Conservation (phyloP, 495 filamentous ascomycete genomes). For the Letharia lupina region DNA sequence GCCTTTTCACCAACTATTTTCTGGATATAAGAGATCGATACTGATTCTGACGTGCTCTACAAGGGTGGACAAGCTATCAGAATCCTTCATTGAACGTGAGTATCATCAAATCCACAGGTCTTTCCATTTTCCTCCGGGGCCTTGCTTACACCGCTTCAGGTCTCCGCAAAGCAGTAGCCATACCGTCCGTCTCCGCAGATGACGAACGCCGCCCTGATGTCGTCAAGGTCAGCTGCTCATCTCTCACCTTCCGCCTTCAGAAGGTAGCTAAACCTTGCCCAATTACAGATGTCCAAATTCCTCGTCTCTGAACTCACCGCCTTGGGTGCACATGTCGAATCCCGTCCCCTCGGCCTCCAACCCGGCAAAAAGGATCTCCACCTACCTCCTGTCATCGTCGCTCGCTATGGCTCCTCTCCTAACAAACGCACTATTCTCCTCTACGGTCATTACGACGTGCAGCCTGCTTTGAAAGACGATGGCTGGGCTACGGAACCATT, state of each 20-base stretch:
- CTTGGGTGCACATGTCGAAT: constrained; percentile 79
- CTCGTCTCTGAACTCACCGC: constrained; percentile 71
- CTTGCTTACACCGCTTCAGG: constrained; percentile 32
- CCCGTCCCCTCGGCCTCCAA: constrained; percentile 78
- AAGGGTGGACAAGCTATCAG: constrained; percentile 71
- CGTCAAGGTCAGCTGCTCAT: constrained; percentile 46
- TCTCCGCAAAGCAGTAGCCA: constrained; percentile 84
- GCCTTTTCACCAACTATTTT: background rate
- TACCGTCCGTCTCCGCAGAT: constrained; percentile 89
- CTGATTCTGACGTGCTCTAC: background rate
- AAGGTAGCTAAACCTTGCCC: constrained; percentile 2
- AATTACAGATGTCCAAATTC: constrained; percentile 75
- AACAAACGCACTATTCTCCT: constrained; percentile 91
- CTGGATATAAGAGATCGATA: background rate
- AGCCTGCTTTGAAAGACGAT: constrained; percentile 86
- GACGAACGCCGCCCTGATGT: constrained; percentile 82
- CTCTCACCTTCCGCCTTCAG: background rate
- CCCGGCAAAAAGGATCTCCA: constrained; percentile 81
- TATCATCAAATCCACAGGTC: background rate
- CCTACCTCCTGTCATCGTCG: constrained; percentile 85
- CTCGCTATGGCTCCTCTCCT: constrained; percentile 81
- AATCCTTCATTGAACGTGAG: constrained; percentile 78
- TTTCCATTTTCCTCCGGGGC: constrained; percentile 4
- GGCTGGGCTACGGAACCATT: constrained; percentile 98
- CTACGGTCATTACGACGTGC: constrained; percentile 98